These are phyloP conservation scores for Ogataea corticis DNA, from an alignment of 805 yeast species.

Conservation along the genomic window DNA sequence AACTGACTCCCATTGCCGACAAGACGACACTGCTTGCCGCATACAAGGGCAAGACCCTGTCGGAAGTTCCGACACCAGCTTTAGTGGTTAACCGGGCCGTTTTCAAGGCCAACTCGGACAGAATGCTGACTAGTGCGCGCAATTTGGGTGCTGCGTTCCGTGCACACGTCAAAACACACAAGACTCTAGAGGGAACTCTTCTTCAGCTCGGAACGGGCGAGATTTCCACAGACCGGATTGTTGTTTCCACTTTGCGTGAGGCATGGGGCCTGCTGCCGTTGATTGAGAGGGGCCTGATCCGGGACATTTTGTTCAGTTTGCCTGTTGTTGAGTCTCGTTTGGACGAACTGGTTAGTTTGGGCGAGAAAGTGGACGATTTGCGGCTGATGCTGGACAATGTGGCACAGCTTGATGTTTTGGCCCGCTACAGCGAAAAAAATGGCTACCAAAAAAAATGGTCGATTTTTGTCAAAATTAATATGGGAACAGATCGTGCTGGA, in stretches of 20 bases:
- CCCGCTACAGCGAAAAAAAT: constrained; percentile 34
- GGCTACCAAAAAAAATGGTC: constrained; percentile 50
- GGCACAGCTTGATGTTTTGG: constrained; percentile 54
- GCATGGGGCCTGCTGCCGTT: constrained; percentile 49
- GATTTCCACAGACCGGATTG: constrained; percentile 46
- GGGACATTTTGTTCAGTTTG: constrained; percentile 58
- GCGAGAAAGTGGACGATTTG: constrained; percentile 43
- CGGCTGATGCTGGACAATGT: constrained; percentile 62
- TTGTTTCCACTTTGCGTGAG: constrained; percentile 70
- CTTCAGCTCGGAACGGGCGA: constrained; percentile 53
- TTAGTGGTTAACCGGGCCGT: constrained; percentile 46
- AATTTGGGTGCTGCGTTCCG: constrained; percentile 48
- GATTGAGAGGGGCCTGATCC: constrained; percentile 34
- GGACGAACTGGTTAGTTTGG: constrained; percentile 46
- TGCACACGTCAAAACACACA: constrained; percentile 77
- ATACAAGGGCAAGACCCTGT: constrained; percentile 44
- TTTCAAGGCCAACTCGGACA: constrained; percentile 45
- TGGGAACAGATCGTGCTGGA: constrained; percentile 78
- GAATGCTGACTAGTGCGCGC: constrained; percentile 49
- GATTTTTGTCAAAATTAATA: constrained; percentile 64
- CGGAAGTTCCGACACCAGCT: constrained; percentile 57
- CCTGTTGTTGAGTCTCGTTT: constrained; percentile 54
- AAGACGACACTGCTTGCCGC: constrained; percentile 23
- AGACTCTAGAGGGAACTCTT: constrained; percentile 58
- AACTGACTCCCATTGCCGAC: constrained; percentile 25